phyloP scores from a whole-genome alignment of 164 flowering plant species.

The Stephania cephalantha region DNA sequence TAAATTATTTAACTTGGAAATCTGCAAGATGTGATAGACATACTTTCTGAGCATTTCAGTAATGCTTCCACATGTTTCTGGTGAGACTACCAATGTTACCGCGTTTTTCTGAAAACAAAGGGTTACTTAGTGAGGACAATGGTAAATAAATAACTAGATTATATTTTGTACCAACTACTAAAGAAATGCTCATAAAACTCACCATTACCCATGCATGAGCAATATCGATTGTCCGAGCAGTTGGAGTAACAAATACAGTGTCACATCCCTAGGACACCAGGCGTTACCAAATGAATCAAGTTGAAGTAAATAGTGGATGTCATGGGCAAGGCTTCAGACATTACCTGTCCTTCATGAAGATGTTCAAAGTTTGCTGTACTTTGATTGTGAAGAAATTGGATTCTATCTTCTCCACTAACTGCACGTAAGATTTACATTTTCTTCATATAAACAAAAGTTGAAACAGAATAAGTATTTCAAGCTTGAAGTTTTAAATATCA shows the following conservation, averaged over 20 bases:
- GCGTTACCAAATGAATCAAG: constrained; percentile 6
- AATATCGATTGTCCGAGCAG: constrained; percentile 87
- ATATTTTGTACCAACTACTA: background rate
- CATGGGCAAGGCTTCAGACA: constrained; percentile 2
- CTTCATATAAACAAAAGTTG: background rate
- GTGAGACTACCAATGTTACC: constrained; percentile 59
- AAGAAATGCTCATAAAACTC: constrained; percentile 12
- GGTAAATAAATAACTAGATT: background rate
- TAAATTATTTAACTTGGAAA: constrained; percentile 1
- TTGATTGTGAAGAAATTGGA: constrained; percentile 88
- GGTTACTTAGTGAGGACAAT: constrained; percentile 2
- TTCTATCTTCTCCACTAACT: constrained; percentile 84
- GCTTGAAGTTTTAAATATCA: background rate
- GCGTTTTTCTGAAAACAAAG: constrained; percentile 62
- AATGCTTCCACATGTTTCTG: constrained; percentile 49
- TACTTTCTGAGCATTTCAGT: constrained; percentile 74
- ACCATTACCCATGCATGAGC: constrained; percentile 93
- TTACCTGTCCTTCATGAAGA: constrained; percentile 73
- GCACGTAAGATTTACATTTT: constrained; percentile 8
- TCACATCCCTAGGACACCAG: constrained; percentile 62
- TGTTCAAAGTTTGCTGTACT: constrained; percentile 82
- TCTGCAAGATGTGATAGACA: constrained; percentile 15
- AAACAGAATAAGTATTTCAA: background rate
- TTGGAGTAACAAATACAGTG: constrained; percentile 86
- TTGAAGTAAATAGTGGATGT: background rate